phyloP scores from a whole-genome alignment of 768 basidiomycete genomes.

The Russula sp. region DNA sequence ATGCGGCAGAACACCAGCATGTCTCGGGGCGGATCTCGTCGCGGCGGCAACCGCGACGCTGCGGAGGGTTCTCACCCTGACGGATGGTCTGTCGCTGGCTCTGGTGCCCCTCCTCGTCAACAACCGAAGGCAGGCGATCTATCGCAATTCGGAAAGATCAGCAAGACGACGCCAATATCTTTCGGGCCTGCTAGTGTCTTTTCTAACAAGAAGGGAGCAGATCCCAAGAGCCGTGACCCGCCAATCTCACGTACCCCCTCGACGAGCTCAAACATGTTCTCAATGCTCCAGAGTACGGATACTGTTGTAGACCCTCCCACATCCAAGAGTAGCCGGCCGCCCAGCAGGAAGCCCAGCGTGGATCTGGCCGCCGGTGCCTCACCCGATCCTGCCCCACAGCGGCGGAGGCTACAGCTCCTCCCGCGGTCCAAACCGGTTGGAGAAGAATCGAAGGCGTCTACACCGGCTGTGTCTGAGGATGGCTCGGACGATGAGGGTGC shows the following conservation, averaged over 20 bases:
- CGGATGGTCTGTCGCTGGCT: constrained; percentile 64
- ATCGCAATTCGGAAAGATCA: constrained; percentile 86
- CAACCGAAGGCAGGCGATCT: constrained; percentile 82
- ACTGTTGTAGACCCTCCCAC: constrained; percentile 48
- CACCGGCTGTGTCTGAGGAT: constrained; percentile 50
- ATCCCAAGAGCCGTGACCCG: constrained; percentile 53
- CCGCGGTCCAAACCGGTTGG: constrained; percentile 76
- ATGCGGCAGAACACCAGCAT: constrained; percentile 66
- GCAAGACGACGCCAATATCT: constrained; percentile 57
- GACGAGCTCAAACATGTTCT: constrained; percentile 85
- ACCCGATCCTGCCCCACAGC: constrained; percentile 51
- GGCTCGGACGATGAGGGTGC: constrained; percentile 48
- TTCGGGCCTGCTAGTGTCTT: constrained; percentile 89
- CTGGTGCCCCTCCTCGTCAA: constrained; percentile 42
- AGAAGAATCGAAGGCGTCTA: constrained; percentile 38
- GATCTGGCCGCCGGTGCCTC: constrained; percentile 47
- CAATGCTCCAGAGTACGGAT: constrained; percentile 68
- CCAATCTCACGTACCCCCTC: constrained; percentile 69
- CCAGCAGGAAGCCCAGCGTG: constrained; percentile 50
- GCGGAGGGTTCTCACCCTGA: constrained; percentile 66
- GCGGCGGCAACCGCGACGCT: constrained; percentile 67
- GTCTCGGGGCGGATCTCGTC: constrained; percentile 87
- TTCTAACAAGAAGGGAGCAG: constrained; percentile 58
- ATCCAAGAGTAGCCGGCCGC: constrained; percentile 50
- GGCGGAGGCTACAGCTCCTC: constrained; percentile 68